A percentile compares a stretch with the other conserved stretches of the same genome.
Evolutionary conservation across 2,329 filamentous ascomycete genomes (phyloP).

Genomic region (Nigrograna mackinnonii): DNA sequence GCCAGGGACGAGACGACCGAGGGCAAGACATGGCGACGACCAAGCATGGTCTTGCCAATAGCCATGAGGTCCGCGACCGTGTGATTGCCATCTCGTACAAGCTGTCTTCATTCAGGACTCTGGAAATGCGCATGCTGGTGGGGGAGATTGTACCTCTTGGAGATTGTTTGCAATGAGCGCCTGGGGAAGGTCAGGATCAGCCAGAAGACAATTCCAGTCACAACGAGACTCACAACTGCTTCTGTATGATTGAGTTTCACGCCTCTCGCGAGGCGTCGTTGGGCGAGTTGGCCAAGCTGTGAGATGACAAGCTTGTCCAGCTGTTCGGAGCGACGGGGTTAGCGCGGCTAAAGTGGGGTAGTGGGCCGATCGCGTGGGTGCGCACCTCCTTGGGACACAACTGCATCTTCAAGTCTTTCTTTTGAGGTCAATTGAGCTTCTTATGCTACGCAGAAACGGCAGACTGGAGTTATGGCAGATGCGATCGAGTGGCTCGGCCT

Average conservation of each 20-base stretch:
- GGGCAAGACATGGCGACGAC: constrained; percentile 86
- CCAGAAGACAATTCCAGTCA: no score
- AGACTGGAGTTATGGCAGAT: no score
- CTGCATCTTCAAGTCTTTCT: constrained; percentile 33
- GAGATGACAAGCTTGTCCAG: constrained; percentile 95
- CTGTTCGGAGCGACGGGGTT: constrained; percentile 51
- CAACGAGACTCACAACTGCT: constrained; percentile 69
- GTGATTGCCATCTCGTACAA: constrained; percentile 95
- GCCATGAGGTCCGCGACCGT: constrained; percentile 92
- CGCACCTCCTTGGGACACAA: constrained; percentile 42
- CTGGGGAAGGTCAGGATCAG: constrained; percentile 50
- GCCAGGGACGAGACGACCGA: constrained; percentile 77
- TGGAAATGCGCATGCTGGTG: constrained; percentile 4
- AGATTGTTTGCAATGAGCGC: constrained; percentile 85
- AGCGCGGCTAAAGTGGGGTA: not conserved
- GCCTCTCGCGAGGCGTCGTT: constrained; percentile 83
- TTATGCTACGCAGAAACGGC: no score
- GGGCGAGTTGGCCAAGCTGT: constrained; percentile 84
- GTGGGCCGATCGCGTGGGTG: constrained; percentile 3
- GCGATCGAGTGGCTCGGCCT: no score
- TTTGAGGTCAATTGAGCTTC: no score
- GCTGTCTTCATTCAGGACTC: constrained; percentile 49
- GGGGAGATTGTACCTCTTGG: constrained; percentile 67
- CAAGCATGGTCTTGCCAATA: constrained; percentile 88
- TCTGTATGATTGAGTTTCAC: constrained; percentile 89